Base-by-base conservation (phyloP, 2,329 filamentous ascomycete species). In the Reticulascus tulasneorum region DNA sequence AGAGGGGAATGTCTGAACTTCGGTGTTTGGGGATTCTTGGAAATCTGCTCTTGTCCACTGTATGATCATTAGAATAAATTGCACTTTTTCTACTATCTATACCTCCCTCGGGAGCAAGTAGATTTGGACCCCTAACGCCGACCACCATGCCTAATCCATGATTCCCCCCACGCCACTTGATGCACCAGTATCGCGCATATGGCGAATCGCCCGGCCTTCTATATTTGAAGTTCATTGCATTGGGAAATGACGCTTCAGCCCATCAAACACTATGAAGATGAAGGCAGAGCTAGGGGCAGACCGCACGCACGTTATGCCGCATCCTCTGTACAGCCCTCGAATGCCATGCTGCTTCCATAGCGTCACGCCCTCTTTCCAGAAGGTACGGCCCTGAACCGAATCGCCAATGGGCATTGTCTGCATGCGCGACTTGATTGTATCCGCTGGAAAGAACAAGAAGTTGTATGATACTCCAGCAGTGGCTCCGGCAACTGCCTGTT, bases 381-480 rank as follows among this genome's bases (percentile, higher is more conserved):
- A 97, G 0, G 79, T 82, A 26, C 75, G 75, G 35, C 74, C 73
- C 37, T 66, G 63, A 3, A 67, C 67, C 16, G 68, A 63, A 8
- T 70, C 67, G 21, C 73, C 75, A 27, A 87, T 69, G 6, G 89
- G 83, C 35, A 84, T 76, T 0, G 93, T 98, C 65, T 98, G 93
- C 82, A 98, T 95, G 30, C 91, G 81, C 13, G 86, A 94, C 66
- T 98, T 98, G 68, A 98, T 84, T 1, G 93, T 98, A 59, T 98
- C 93, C 32, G 93, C 93, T 0, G 93, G 93, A 59, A 93, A 98
- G 70, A 97, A 96, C 16, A 94, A 67, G 57, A 97, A 97, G 59
- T 98, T 98, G 66, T 98, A 98, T 23, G 81, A 82, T 67, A 96
- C 86, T 35, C 93, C 93, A 4, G 91, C 93, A 7, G 82, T 79